Base-by-base conservation (phyloP, 2,329 filamentous ascomycete species). In the Escovopsis sp. region DNA sequence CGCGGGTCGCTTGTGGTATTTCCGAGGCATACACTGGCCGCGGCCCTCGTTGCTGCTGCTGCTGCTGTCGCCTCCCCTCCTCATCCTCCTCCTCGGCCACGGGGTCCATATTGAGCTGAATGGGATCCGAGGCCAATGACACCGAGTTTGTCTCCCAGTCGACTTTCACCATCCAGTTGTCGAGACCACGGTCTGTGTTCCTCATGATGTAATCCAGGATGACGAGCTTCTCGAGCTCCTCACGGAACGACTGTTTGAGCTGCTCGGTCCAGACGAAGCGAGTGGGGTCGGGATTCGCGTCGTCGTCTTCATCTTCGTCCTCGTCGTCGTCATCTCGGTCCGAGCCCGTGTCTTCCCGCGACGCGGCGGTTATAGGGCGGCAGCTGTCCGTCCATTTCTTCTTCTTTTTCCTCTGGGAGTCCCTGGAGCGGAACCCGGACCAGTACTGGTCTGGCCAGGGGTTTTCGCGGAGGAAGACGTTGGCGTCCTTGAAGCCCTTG, bases 111-210 rank as follows among this genome's bases (percentile, higher is more conserved):
- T 83, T 51, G 65, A 92, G 57, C 19, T 71, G 70, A 31, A 72
- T 62, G 10, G 87, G 84, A 40, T 94, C 86, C 1, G 85, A 85
- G 13, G 80, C 78, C 44, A 98, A 84, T 7, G 81, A 84, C 11
- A 90, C 88, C 48, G 80, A 72, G 49, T 90, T 76, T 3, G 72
- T 76, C 46, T 85, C 72, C 68, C 77, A 84, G 55, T 98, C 87
- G 23, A 98, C 83, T 56, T 85, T 90, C 52, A 98, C 86, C 90
- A 98, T 98, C 90, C 90, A 98, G 49, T 98, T 98, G 55, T 98
- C 90, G 38, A 94, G 65, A 2, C 90, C 90, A 58, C 90, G 74
- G 55, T 98, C 90, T 2, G 90, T 98, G 52, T 98, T 98, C 39
- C 90, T 76, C 90, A 98, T 98, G 43, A 98, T 93, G 54, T 98